These are phyloP conservation scores for Eimeria acervulina DNA, from an alignment of 169 alveolate species.

Conservation along the genomic window DNA sequence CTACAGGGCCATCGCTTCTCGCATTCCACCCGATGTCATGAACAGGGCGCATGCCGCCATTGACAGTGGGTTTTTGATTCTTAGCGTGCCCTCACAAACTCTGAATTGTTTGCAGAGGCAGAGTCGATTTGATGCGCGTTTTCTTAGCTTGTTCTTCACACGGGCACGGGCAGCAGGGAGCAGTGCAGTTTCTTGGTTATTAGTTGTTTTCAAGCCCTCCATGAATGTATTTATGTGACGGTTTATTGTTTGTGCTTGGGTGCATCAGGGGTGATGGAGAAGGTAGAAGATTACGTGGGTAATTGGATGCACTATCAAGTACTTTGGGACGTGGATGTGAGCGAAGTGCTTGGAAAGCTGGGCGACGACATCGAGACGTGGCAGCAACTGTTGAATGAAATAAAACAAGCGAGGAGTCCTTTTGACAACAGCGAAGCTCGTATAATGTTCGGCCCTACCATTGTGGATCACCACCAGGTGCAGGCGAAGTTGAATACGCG, in stretches of 20 bases:
- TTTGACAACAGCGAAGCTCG: slow-evolving; percentile 96
- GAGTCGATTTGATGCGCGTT: background rate
- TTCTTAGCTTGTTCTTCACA: background rate
- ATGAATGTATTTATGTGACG: background rate
- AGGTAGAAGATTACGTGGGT: slow-evolving; percentile 93
- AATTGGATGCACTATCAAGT: slow-evolving; percentile 98
- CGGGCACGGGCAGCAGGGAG: background rate
- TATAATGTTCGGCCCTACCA: slow-evolving; percentile 96
- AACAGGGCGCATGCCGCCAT: slow-evolving; percentile 65
- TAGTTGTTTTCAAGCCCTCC: background rate
- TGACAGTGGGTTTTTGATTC: slow-evolving; percentile 17
- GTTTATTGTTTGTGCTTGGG: background rate
- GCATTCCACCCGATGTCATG: slow-evolving; percentile 40
- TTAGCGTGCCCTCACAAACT: background rate
- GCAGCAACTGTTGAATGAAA: slow-evolving; percentile 96
- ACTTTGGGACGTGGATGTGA: slow-evolving; percentile 97
- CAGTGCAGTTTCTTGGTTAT: background rate
- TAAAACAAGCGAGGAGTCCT: slow-evolving; percentile 94
- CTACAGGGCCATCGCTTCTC: slow-evolving; percentile 53
- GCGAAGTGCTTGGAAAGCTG: slow-evolving; percentile 91
- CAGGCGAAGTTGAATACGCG: slow-evolving; percentile 92
- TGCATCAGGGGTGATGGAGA: slow-evolving; percentile 41
- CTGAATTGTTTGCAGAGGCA: background rate
- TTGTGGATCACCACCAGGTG: slow-evolving; percentile 95
- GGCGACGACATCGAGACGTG: slow-evolving; percentile 96